These are phyloP conservation scores for Thermomyces lanuginosus DNA, from an alignment of 2,329 filamentous ascomycete species.

Conservation along the genomic window DNA sequence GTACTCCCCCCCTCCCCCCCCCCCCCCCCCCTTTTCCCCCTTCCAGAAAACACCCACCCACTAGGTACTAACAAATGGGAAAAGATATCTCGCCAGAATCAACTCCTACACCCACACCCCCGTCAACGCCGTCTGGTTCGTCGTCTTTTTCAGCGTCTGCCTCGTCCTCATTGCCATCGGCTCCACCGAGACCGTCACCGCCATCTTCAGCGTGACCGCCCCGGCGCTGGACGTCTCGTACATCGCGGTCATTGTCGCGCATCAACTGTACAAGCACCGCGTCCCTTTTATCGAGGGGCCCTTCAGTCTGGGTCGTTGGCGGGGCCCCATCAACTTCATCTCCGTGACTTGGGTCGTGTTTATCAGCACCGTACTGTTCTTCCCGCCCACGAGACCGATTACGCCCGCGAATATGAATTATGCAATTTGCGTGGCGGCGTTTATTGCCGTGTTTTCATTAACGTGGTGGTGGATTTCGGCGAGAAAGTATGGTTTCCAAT, in stretches of 20 bases:
- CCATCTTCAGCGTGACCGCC: slow-evolving; percentile 38
- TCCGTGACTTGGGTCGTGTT: slow-evolving; percentile 46
- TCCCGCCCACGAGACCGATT: slow-evolving; percentile 33
- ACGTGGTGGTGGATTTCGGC: slow-evolving; percentile 33
- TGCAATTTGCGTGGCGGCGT: slow-evolving; percentile 29
- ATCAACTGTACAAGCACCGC: slow-evolving; percentile 36
- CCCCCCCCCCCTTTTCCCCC: too few species aligned
- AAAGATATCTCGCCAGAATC: slow-evolving; percentile 36
- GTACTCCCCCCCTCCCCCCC: too few species aligned
- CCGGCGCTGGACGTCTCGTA: slow-evolving; percentile 39
- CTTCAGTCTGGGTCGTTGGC: slow-evolving; percentile 41
- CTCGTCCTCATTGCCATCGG: slow-evolving; percentile 35
- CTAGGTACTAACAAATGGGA: neutral
- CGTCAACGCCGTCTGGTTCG: slow-evolving; percentile 47
- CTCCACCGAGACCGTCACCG: slow-evolving; percentile 28
- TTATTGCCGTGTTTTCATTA: slow-evolving; percentile 34
- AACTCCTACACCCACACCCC: slow-evolving; percentile 41
- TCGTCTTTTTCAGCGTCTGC: slow-evolving; percentile 39
- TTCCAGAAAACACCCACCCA: neutral
- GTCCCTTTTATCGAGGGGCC: slow-evolving; percentile 42
- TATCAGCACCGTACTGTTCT: slow-evolving; percentile 45
- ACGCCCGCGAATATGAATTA: slow-evolving; percentile 38
- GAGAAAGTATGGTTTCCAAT: slow-evolving; percentile 17
- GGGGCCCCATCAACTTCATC: slow-evolving; percentile 38
- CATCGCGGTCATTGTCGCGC: slow-evolving; percentile 44